These are phyloP conservation scores for Cryptococcus amylolentus DNA, from an alignment of 1,284 basidiomycete genomes.

Conservation along the genomic window DNA sequence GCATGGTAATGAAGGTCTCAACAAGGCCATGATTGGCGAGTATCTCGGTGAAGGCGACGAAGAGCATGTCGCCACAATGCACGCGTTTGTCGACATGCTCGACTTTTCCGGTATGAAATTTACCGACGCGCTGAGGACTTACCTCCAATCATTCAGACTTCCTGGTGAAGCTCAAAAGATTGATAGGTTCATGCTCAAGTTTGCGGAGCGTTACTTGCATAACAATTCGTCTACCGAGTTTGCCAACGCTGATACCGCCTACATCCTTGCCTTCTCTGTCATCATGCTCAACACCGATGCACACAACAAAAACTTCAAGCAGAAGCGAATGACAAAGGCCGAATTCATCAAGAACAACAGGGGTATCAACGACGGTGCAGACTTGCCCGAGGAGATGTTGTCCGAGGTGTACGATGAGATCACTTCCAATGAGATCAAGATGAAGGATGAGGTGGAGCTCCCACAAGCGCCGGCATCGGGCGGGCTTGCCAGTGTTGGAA, in stretches of 20 bases:
- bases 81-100: slow-evolving; percentile 87
- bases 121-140: slow-evolving; percentile 79
- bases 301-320: slow-evolving; percentile 88
- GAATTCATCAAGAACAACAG: slow-evolving; percentile 92
- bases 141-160: slow-evolving; percentile 88
- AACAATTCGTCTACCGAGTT: slow-evolving; percentile 77
- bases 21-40: slow-evolving; percentile 95
- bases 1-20: slow-evolving; percentile 84
- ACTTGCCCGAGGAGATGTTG: slow-evolving; percentile 81
- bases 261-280: slow-evolving; percentile 87
- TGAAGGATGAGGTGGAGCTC: slow-evolving; percentile 91
- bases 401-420: slow-evolving; percentile 83
- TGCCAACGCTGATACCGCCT: slow-evolving; percentile 77
- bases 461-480: slow-evolving; percentile 56
- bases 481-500: slow-evolving; percentile 80
- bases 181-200: slow-evolving; percentile 98
- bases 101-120: slow-evolving; percentile 78
- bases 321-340: slow-evolving; percentile 76
- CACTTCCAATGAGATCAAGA: slow-evolving; percentile 82
- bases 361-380: slow-evolving; percentile 84
- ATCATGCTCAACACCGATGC: slow-evolving; percentile 96
- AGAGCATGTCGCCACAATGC: slow-evolving; percentile 85
- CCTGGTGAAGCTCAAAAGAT: slow-evolving; percentile 97
- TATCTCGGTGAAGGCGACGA: slow-evolving; percentile 93
- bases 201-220: slow-evolving; percentile 89